Percentiles rank a stretch among this genome's conserved stretches.
Conservation (phyloP, 192 early-diverging fungal species). For the Podochytrium sp. region DNA sequence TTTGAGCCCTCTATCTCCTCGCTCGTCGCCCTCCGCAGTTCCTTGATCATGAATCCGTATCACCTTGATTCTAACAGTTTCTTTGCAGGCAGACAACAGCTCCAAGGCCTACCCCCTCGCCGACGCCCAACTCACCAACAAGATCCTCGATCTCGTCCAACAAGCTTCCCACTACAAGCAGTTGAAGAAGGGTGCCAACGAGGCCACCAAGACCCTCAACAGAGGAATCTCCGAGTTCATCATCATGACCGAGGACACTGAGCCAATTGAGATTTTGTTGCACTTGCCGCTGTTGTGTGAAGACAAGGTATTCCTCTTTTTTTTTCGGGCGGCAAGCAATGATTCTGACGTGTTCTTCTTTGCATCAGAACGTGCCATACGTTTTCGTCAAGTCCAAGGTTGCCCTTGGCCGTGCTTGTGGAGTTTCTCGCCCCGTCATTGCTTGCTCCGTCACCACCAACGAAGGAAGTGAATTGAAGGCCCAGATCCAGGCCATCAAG, state of each 20-base stretch:
- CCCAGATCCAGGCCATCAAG: conserved; percentile 90
- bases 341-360: neutral
- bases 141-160: conserved; percentile 96
- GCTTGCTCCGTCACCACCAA: conserved; percentile 94
- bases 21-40: too few species aligned
- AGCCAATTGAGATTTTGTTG: conserved; percentile 96
- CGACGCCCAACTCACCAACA: conserved; percentile 85
- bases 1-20: too few species aligned
- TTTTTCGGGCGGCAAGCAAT: neutral
- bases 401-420: conserved; percentile 96
- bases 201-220: conserved; percentile 98
- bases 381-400: conserved; percentile 98
- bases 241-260: conserved; percentile 97
- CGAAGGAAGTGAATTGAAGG: conserved; percentile 93
- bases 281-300: conserved; percentile 98
- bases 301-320: conserved; percentile 74
- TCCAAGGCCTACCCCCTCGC: conserved; percentile 63
- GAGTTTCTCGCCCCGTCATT: conserved; percentile 93
- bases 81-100: conserved; percentile 33
- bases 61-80: too few species aligned
- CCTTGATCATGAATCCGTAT: too few species aligned
- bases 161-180: conserved; percentile 99
- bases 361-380: conserved; percentile 90
- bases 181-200: conserved; percentile 99
- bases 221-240: conserved; percentile 99